These are phyloP conservation scores for Fusarium sp. DNA, from an alignment of 2,329 filamentous ascomycete genomes.

Conservation along the genomic window DNA sequence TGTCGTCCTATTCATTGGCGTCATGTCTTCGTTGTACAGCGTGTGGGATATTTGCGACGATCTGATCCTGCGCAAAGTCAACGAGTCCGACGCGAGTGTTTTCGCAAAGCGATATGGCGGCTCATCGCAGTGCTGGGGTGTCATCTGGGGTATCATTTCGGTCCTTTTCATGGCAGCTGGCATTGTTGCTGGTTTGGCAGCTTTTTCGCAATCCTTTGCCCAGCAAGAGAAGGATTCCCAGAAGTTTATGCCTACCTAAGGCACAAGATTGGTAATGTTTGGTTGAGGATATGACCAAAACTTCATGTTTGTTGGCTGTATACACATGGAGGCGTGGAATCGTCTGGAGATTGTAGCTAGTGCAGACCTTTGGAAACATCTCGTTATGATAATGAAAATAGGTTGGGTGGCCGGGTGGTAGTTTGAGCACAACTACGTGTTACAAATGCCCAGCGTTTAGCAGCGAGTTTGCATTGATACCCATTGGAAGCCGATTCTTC, in stretches of 20 bases:
- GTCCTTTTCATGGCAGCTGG: slow-evolving; percentile 75
- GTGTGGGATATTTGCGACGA: slow-evolving; percentile 90
- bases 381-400: slow-evolving; percentile 30
- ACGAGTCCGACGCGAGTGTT: slow-evolving; percentile 80
- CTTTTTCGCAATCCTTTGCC: slow-evolving; percentile 75
- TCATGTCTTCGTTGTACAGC: slow-evolving; percentile 83
- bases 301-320: background rate
- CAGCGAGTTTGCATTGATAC: slow-evolving; percentile 33
- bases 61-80: slow-evolving; percentile 81
- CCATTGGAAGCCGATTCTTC: slow-evolving; percentile 13
- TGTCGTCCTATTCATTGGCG: slow-evolving; percentile 81
- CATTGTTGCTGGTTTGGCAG: slow-evolving; percentile 80
- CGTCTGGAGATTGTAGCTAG: background rate
- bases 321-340: background rate
- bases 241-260: slow-evolving; percentile 66
- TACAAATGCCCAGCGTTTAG: background rate
- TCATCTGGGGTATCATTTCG: slow-evolving; percentile 80
- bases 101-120: slow-evolving; percentile 83
- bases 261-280: background rate
- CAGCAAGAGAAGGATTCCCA: slow-evolving; percentile 76
- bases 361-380: slow-evolving; percentile 1
- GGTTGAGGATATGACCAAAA: background rate
- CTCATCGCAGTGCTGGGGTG: slow-evolving; percentile 82
- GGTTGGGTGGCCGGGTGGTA: background rate
- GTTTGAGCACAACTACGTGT: background rate